A percentile compares a stretch with the other conserved stretches of the same genome.
These are phyloP conservation scores for Sisymbrium altissimum DNA, from an alignment of 345 rosid species.

Conservation along the genomic window DNA sequence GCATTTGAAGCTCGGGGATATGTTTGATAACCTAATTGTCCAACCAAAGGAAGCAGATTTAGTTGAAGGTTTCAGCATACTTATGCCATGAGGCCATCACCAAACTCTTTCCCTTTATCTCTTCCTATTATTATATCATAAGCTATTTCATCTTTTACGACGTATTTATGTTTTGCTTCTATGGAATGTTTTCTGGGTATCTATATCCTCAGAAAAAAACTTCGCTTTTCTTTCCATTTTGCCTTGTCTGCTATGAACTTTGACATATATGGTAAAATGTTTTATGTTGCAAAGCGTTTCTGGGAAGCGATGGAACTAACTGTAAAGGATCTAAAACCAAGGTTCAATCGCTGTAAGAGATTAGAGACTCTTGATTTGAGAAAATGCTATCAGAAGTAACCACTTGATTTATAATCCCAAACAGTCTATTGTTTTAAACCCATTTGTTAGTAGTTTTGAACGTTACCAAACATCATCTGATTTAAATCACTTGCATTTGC, in stretches of 20 bases:
- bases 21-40: constrained; percentile 33
- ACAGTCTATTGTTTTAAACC: too few species aligned
- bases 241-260: neutral
- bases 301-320: too few species aligned
- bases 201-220: neutral
- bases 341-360: too few species aligned
- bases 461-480: neutral
- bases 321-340: too few species aligned
- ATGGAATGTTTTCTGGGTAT: neutral
- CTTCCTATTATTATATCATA: neutral
- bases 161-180: constrained; percentile 1
- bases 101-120: neutral
- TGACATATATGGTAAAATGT: neutral
- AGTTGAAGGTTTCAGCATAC: constrained; percentile 32
- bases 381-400: too few species aligned
- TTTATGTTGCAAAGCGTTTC: too few species aligned
- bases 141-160: neutral
- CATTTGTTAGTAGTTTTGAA: too few species aligned
- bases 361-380: too few species aligned
- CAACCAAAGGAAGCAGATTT: constrained; percentile 39
- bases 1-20: constrained; percentile 22
- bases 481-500: neutral
- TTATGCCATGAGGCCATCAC: constrained; percentile 24
- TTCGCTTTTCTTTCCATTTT: neutral
- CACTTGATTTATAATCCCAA: too few species aligned